Evolutionary conservation across 257 asterid species (phyloP).

Genomic region (Gynochthodes officinalis): DNA sequence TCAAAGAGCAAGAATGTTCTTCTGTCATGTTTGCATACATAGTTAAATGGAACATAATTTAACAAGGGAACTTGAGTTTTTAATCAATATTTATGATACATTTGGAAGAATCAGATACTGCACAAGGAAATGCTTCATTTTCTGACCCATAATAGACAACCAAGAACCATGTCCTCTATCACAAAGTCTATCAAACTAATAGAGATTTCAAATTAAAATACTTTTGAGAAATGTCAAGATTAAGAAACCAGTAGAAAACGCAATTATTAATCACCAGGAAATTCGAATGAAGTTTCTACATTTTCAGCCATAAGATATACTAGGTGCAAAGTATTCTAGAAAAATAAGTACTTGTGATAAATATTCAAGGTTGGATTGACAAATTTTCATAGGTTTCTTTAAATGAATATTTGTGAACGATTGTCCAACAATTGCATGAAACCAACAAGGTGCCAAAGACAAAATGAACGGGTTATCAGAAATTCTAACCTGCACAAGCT

Average conservation of each 20-base stretch:
- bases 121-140: not conserved
- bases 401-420: not conserved
- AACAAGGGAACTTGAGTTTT: not conserved
- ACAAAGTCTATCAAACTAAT: not conserved
- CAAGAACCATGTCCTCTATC: not conserved
- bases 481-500: conserved; percentile 42
- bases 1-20: not conserved
- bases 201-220: not conserved
- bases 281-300: not conserved
- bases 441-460: conserved; percentile 2
- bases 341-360: not conserved
- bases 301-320: not conserved
- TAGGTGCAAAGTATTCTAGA: not conserved
- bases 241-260: not conserved
- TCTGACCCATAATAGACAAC: not conserved
- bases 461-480: not conserved
- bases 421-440: not conserved
- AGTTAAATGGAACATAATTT: not conserved
- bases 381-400: not conserved
- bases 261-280: not conserved
- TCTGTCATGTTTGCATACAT: not conserved
- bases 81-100: not conserved
- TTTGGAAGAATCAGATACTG: not conserved
- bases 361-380: not conserved
- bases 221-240: not conserved